phyloP scores from a whole-genome alignment of 805 yeast genomes.

The Candida palmyrensis region DNA sequence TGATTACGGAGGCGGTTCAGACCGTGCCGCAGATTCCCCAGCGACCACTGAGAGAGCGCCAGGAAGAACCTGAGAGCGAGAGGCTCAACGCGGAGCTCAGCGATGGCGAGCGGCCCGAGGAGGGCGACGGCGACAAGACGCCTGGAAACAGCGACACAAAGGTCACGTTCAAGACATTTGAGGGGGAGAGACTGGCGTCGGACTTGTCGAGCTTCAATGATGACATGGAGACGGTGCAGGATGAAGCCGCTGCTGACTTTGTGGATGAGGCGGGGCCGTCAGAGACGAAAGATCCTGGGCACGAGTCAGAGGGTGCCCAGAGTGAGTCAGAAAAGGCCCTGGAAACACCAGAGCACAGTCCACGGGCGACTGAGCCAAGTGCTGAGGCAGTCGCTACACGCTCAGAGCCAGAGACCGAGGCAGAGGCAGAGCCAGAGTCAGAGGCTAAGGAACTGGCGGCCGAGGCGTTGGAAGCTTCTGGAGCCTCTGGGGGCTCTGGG shows the following conservation, averaged over 20 bases:
- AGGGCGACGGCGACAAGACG: slow-evolving; percentile 26
- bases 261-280: slow-evolving; percentile 1
- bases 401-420: too few species aligned
- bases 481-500: too few species aligned
- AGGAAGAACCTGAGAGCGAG: not conserved
- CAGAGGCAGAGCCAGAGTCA: too few species aligned
- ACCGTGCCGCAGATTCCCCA: slow-evolving; percentile 6
- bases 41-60: slow-evolving; percentile 3
- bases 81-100: slow-evolving; percentile 4
- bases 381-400: too few species aligned
- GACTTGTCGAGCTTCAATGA: slow-evolving; percentile 24
- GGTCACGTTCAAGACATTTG: slow-evolving; percentile 23
- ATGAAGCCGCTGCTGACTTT: too few species aligned
- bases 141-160: slow-evolving; percentile 28
- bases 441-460: too few species aligned
- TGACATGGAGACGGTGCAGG: slow-evolving; percentile 25
- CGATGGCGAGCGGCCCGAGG: slow-evolving; percentile 7
- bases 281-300: not conserved
- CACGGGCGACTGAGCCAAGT: too few species aligned
- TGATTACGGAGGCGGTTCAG: too few species aligned
- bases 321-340: not conserved
- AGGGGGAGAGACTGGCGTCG: slow-evolving; percentile 7
- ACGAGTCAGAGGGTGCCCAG: not conserved
- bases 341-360: slow-evolving; percentile 1
- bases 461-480: too few species aligned